These are phyloP conservation scores for Marasmius sp. DNA, from an alignment of 1,284 basidiomycete genomes.

Conservation along the genomic window DNA sequence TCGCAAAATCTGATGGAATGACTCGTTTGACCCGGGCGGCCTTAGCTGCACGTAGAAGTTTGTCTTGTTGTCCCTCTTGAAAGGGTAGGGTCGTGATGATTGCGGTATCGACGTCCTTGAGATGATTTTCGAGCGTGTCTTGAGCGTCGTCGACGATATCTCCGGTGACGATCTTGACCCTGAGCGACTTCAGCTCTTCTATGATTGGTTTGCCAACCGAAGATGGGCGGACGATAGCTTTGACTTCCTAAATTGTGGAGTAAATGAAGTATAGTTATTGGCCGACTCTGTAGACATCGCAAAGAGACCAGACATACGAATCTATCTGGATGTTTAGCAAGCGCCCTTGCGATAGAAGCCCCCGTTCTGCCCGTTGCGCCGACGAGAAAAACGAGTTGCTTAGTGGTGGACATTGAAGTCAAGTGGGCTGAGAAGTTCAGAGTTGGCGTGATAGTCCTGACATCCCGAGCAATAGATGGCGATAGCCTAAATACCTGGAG, in stretches of 20 bases:
- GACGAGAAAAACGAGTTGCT: constrained; percentile 1
- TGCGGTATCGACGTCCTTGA: background rate
- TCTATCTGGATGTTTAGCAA: background rate
- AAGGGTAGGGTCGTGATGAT: background rate
- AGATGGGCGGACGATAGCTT: background rate
- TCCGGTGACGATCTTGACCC: background rate
- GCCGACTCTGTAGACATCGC: background rate
- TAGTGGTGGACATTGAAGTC: background rate
- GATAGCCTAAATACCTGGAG: too few relatives aligned
- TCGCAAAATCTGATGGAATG: constrained; percentile 9
- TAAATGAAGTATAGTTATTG: too few relatives aligned
- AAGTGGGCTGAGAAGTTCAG: too few relatives aligned
- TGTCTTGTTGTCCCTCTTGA: background rate
- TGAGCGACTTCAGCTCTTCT: background rate
- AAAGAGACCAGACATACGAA: background rate
- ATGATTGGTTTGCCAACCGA: constrained; percentile 2
- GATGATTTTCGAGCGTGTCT: background rate
- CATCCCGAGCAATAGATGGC: too few relatives aligned
- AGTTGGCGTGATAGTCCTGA: too few relatives aligned
- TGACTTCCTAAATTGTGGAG: background rate
- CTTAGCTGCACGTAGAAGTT: constrained; percentile 6
- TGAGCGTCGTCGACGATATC: background rate
- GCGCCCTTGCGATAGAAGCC: background rate
- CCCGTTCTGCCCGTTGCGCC: constrained; percentile 1
- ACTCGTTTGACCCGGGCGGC: constrained; percentile 8